A percentile compares a stretch with the other conserved stretches of the same genome.
phyloP scores from a whole-genome alignment of 176 grass and related monocot species.

The Oryza nivara region DNA sequence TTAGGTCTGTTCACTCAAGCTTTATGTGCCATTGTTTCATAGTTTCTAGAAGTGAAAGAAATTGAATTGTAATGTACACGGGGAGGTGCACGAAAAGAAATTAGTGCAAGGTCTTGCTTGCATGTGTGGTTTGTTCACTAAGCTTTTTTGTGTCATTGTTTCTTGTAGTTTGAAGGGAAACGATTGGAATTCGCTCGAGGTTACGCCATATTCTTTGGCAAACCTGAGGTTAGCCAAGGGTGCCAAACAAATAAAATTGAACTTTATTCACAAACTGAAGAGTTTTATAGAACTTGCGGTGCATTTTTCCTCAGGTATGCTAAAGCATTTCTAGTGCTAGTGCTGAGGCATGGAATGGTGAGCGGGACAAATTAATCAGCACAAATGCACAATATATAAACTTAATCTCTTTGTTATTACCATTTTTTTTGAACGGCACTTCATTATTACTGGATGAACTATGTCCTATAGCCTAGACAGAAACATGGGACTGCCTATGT shows the following conservation, averaged over 20 bases:
- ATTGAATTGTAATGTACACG: neutral
- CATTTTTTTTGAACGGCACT: no score
- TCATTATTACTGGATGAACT: constrained; percentile 1
- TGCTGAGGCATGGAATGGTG: no score
- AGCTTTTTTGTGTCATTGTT: neutral
- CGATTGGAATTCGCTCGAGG: neutral
- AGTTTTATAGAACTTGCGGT: neutral
- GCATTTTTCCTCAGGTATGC: neutral
- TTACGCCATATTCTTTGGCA: neutral
- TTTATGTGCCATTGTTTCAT: neutral
- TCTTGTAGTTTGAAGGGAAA: neutral
- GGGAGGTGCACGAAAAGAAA: neutral
- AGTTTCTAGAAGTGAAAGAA: neutral
- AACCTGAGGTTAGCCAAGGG: neutral
- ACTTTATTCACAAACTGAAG: neutral
- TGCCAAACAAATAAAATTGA: neutral
- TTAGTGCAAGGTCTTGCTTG: neutral
- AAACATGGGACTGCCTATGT: neutral
- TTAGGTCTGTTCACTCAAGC: neutral
- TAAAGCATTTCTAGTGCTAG: neutral
- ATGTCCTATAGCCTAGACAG: neutral
- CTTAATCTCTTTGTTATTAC: constrained; percentile 10
- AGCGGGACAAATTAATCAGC: neutral
- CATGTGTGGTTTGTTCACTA: neutral
- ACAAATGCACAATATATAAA: neutral